Evolutionary conservation across 2,329 filamentous ascomycete genomes (phyloP).

Genomic region (Ophiostoma himal-ulmi): DNA sequence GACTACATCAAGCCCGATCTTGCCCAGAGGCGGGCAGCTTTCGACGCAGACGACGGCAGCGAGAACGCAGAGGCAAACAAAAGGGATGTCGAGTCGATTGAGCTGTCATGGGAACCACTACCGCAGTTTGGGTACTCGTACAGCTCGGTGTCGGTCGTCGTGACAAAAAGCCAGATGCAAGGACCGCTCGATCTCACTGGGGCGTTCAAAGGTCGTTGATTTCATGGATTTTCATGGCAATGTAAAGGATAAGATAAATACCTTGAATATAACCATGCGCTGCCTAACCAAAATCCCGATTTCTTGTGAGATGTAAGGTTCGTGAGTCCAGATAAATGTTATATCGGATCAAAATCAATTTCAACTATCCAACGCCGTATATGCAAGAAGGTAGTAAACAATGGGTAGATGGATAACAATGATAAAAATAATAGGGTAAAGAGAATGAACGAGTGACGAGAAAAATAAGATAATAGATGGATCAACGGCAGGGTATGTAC

Average conservation of each 20-base stretch:
- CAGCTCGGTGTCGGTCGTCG: background rate
- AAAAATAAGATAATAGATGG: background rate
- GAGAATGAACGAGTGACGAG: background rate
- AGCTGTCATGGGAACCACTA: conserved; percentile 5
- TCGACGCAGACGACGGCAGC: background rate
- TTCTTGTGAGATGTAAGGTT: background rate
- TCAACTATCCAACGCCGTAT: background rate
- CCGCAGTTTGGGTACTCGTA: background rate
- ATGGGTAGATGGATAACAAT: background rate
- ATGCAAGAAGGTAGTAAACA: background rate
- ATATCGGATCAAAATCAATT: background rate
- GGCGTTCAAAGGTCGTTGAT: background rate
- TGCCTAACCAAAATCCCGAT: background rate
- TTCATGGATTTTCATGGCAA: background rate
- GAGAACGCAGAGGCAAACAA: background rate
- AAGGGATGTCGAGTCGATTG: background rate
- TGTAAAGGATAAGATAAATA: background rate
- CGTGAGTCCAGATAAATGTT: background rate
- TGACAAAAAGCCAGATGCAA: conserved; percentile 1
- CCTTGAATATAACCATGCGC: background rate
- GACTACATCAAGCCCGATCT: background rate
- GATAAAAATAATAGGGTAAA: background rate
- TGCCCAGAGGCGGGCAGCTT: background rate
- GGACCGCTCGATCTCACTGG: conserved; percentile 7
- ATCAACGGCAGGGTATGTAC: conserved; percentile 5